phyloP scores from a whole-genome alignment of 805 yeast species.

The Candida dajiaensis region DNA sequence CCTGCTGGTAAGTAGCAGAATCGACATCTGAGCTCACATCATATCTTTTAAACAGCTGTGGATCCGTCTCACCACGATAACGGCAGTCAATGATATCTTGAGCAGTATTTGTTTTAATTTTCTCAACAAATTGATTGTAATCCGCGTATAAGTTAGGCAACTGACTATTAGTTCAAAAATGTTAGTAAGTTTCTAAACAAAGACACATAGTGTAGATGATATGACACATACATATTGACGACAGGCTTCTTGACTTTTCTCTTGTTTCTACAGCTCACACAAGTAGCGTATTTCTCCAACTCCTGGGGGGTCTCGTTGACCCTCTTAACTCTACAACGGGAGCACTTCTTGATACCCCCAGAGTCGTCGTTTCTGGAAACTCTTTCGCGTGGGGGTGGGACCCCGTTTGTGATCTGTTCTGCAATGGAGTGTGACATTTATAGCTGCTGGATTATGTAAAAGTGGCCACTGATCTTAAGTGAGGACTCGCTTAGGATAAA shows the following conservation, averaged over 20 bases:
- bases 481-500: neutral
- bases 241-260: conserved; percentile 28
- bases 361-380: neutral
- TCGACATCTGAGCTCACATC: conserved; percentile 25
- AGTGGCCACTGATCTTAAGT: no score
- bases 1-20: conserved; percentile 26
- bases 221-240: conserved; percentile 5
- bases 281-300: conserved; percentile 36
- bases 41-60: conserved; percentile 29
- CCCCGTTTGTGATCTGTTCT: neutral
- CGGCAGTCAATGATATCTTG: conserved; percentile 32
- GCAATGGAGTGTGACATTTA: neutral
- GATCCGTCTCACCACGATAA: conserved; percentile 28
- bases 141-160: conserved; percentile 27
- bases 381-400: neutral
- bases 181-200: no score
- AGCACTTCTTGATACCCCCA: conserved; percentile 30
- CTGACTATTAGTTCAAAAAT: neutral
- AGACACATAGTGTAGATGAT: no score
- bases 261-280: conserved; percentile 33
- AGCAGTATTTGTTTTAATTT: conserved; percentile 29
- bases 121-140: conserved; percentile 28
- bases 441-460: no score
- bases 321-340: conserved; percentile 38
- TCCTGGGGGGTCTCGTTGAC: conserved; percentile 27